phyloP scores from a whole-genome alignment of 148 eudicot species.

The Chenopodium berlandieri region DNA sequence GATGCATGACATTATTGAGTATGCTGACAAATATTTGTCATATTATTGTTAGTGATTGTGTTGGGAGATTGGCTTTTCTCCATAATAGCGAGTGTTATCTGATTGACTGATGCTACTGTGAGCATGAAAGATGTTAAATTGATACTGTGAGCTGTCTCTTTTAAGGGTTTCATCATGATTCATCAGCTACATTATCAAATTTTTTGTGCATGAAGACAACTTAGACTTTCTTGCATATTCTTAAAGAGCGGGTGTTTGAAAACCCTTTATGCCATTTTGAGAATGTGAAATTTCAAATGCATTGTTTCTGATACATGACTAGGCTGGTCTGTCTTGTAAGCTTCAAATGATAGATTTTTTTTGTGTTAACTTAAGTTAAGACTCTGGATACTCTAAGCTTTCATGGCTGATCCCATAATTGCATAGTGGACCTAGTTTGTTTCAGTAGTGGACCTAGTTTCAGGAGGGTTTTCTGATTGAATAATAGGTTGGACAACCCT shows the following conservation, averaged over 20 bases:
- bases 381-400: slow-evolving; percentile 5
- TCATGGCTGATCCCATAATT: neutral
- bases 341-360: neutral
- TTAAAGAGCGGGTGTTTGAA: too few relatives aligned
- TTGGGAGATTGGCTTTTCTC: neutral
- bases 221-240: too few relatives aligned
- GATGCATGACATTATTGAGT: neutral
- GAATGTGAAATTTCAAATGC: neutral
- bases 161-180: neutral
- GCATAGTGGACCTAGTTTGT: too few relatives aligned
- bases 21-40: neutral
- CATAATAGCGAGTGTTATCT: neutral
- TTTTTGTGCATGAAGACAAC: too few relatives aligned
- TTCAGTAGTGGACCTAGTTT: neutral
- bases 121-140: neutral
- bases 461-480: neutral
- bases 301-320: neutral
- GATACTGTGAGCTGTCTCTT: neutral
- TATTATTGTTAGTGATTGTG: neutral
- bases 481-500: neutral
- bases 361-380: neutral
- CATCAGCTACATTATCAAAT: neutral
- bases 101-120: neutral
- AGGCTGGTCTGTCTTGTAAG: neutral
- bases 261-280: neutral